Base-by-base conservation (phyloP, 208 protist genomes). In the Leptomonas pyrrhocoris region DNA sequence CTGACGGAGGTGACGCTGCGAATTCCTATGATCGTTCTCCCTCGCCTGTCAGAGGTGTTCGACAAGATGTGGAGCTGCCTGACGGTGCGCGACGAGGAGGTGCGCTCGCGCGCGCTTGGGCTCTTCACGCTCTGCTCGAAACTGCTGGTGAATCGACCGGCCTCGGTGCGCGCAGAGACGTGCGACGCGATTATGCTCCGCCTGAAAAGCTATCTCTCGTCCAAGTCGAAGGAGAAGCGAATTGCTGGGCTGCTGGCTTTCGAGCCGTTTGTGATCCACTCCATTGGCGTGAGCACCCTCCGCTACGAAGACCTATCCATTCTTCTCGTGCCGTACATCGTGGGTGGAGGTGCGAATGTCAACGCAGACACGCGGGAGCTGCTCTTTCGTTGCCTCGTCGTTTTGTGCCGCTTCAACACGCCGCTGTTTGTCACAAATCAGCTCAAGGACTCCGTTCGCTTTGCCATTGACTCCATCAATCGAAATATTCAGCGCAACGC, bases 201-300 rank as follows among this genome's bases (percentile, higher is more conserved):
- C 42, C 77, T 96, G 19, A 86, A 87, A 48, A 70, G 50, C 34
- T 77, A 86, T 56, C 72, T 96, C 36, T 64, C 70, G 16, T 86
- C 86, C 19, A 96, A 91, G 53, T 74, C 63, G 6, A 69, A 81
- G 30, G 82, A 89, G 27, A 80, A 74, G 34, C 79, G 81, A 23
- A 81, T 92, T 15, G 88, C 90, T n/a, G 90, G 90, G 0, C 62
- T 96, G 25, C 64, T 96, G 7, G 90, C 86, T 1, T 96, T 96
- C 74, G 81, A 96, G 69, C 86, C 90, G n/a, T 85, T 96, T 23
- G 83, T 92, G 11, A 91, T 85, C 66, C 91, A 84, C 73, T 88
- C 84, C 28, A 79, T 81, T 13, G 84, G 81, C 31, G 66, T 63
- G 23, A 73, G 75, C 28, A 65, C 67, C 48, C 66, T 88, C 21